These are phyloP conservation scores for Clathrus columnatus DNA, from an alignment of 768 basidiomycete genomes.

Conservation along the genomic window DNA sequence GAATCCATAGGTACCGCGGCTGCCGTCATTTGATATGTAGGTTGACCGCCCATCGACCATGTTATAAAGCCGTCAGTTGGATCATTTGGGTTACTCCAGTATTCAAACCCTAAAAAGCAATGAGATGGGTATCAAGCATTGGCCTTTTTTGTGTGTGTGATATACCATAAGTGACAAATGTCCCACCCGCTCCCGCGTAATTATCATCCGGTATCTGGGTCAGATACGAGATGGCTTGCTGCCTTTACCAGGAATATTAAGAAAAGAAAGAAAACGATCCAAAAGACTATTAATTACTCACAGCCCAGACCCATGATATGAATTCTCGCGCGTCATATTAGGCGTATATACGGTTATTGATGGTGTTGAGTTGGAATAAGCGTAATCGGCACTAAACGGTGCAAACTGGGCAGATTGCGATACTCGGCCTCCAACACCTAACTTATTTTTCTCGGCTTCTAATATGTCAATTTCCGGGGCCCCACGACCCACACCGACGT, in stretches of 20 bases:
- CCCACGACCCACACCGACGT: conserved; percentile 44
- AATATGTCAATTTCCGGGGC: conserved; percentile 80
- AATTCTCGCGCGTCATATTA: conserved; percentile 26
- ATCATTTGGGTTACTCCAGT: conserved; percentile 52
- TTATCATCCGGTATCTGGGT: conserved; percentile 40
- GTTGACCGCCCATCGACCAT: conserved; percentile 59
- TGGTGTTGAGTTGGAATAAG: conserved; percentile 27
- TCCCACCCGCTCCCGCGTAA: conserved; percentile 49
- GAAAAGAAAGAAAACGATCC: not conserved
- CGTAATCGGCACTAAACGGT: conserved; percentile 41
- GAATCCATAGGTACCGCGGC: conserved; percentile 42
- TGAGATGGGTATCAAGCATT: not conserved
- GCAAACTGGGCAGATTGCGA: conserved; percentile 76
- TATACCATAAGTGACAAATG: conserved; percentile 40
- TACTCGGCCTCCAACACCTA: conserved; percentile 40
- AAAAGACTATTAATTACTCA: conserved; percentile 13
- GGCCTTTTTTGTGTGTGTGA: not conserved
- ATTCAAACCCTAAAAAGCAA: conserved; percentile 54
- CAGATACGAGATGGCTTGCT: conserved; percentile 47
- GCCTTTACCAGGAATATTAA: conserved; percentile 16
- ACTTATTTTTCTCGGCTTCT: conserved; percentile 64
- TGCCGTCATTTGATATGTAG: conserved; percentile 29
- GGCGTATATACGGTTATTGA: conserved; percentile 27
- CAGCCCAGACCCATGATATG: conserved; percentile 44
- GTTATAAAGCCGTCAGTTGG: conserved; percentile 55